Evolutionary conservation across 2,329 filamentous ascomycete genomes (phyloP).

Genomic region (Botrytis pseudocinerea): DNA sequence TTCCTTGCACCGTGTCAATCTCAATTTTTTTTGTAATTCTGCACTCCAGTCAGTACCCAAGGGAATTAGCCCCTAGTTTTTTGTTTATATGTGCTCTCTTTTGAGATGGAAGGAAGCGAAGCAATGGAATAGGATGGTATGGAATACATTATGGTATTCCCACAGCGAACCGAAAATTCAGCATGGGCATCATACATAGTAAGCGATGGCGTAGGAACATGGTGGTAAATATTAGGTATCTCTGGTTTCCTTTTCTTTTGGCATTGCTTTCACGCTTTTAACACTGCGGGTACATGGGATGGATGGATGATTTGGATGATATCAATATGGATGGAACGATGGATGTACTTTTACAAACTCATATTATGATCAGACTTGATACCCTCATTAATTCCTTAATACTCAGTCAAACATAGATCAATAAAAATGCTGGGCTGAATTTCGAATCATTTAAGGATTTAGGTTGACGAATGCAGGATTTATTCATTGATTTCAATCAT

Average conservation of each 20-base stretch:
- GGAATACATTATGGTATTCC: constrained; percentile 3
- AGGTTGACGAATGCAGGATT: not conserved
- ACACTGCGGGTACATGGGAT: constrained; percentile 4
- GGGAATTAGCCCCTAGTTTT: not conserved
- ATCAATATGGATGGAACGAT: constrained; percentile 12
- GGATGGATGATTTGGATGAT: constrained; percentile 2
- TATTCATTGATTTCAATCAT: not conserved
- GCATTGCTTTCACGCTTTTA: not conserved
- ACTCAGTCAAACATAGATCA: not conserved
- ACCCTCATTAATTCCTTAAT: constrained; percentile 9
- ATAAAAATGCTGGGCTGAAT: not conserved
- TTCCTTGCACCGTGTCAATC: not conserved
- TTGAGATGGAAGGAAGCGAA: not conserved
- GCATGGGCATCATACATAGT: constrained; percentile 15
- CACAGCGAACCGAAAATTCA: not conserved
- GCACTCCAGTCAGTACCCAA: constrained; percentile 4
- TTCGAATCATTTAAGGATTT: not conserved
- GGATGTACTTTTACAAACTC: constrained; percentile 23
- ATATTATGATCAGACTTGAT: constrained; percentile 11
- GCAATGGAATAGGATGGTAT: not conserved
- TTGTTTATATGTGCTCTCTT: not conserved
- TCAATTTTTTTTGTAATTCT: constrained; percentile 11
- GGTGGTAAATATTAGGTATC: not conserved
- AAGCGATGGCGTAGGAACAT: constrained; percentile 22
- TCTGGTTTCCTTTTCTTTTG: not conserved